These are phyloP conservation scores for Sistotremastrum suecicum DNA, from an alignment of 768 basidiomycete species.

Conservation along the genomic window DNA sequence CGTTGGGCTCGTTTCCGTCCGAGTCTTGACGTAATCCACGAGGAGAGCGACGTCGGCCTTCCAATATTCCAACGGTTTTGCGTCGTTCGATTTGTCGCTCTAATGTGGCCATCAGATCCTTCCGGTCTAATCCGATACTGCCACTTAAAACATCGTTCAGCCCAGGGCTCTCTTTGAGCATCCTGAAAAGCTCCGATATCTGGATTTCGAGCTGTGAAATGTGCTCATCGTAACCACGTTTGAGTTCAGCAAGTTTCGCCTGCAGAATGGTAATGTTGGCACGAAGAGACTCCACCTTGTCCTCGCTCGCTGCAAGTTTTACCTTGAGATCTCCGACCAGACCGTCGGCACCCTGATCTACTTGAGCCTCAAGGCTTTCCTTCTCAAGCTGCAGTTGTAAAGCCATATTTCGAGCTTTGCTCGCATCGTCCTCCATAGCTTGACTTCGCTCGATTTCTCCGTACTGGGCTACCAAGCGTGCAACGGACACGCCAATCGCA, in stretches of 20 bases:
- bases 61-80: constrained; percentile 75
- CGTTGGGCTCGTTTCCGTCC: constrained; percentile 18
- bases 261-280: constrained; percentile 67
- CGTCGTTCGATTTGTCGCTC: constrained; percentile 73
- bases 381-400: constrained; percentile 68
- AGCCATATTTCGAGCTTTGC: constrained; percentile 47
- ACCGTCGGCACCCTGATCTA: constrained; percentile 70
- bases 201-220: constrained; percentile 83
- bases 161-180: constrained; percentile 77
- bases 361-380: constrained; percentile 66
- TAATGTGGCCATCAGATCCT: constrained; percentile 62
- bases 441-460: constrained; percentile 81
- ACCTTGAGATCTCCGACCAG: constrained; percentile 71
- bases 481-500: constrained; percentile 79
- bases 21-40: constrained; percentile 10
- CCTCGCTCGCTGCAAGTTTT: constrained; percentile 54
- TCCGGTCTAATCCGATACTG: constrained; percentile 55
- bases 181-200: constrained; percentile 86
- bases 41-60: constrained; percentile 39
- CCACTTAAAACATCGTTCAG: constrained; percentile 60
- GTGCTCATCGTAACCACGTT: constrained; percentile 66
- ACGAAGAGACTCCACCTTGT: constrained; percentile 64
- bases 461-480: constrained; percentile 76
- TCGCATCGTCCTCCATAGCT: constrained; percentile 62
- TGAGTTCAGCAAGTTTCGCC: constrained; percentile 64